Base-by-base conservation (phyloP, 352 stramenopile species). In the Globisporangium emineosum region DNA sequence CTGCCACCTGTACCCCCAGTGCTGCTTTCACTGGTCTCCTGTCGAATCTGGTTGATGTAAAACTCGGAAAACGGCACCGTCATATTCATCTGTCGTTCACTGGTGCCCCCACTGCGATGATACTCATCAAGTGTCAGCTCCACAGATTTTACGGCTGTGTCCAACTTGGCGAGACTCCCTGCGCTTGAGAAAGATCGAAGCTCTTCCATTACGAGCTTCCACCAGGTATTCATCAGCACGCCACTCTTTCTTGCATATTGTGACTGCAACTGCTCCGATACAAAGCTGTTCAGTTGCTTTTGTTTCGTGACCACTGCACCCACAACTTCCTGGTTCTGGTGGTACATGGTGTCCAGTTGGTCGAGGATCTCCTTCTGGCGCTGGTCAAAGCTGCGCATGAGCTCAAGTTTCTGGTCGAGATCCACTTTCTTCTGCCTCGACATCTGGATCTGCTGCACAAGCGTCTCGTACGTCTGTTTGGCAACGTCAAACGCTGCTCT, bases 351-450 rank as follows among this genome's bases (percentile, higher is more conserved):
- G 27, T 72, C 59, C 32, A 81, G 77, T 4, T 78, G 67, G 25
- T 50, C 40, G 4, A 84, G 63, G 23, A 84, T 73, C 29, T 74
- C 62, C 17, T 69, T 54, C 60, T 84, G 76, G 1, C 76, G 73
- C 13, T 72, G 68, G 5, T 79, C 71, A 47, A 84, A 84, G 23
- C 42, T 73, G 45, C 69, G 71, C 62, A 84, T 73, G 32, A 79
- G 64, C 32, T 74, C 71, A 5, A 84, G 56, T 40, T 81, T 77
- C n/a, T 75, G 29, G 4, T 80, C 69, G 5, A 84, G 66, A 4
- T 78, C 64, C 42, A 69, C 57, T 54, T 80, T 81, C 29, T 74
- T 66, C 60, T 75, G 49, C 6, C 49, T 63, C 10, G 65, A 57
- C 6, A 60, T 33, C 27, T 70, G 57, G 6, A 80, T 62, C 29